Base-by-base conservation (phyloP, 1,284 basidiomycete species). In the Leccinum laetum region DNA sequence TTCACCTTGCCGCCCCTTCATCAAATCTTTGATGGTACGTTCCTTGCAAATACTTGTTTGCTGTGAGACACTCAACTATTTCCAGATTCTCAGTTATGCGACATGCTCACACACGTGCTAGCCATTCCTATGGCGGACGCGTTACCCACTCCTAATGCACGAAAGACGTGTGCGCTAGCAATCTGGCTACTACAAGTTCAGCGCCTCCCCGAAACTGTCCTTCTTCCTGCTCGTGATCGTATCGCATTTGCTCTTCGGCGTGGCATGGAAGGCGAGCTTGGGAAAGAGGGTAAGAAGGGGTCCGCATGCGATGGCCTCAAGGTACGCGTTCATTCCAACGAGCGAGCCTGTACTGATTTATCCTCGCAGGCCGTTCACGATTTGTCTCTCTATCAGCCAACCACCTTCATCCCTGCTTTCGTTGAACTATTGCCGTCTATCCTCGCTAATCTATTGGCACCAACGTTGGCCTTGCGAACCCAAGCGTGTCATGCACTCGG, bases 261-360 rank as follows among this genome's bases (percentile, higher is more conserved):
- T 44, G 92, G 88, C n/a, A 84, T 94, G 67, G 88, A 91, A 64
- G 92, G 92, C 11, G 89, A 93, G 66, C 84, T 94, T 18, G 92
- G 92, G 3, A 91, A 91, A 72, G 92, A 94, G 75, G 92, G 92
- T 9, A 93, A 93, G 79, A 93, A 91, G 70, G 92, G 92, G 0
- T 86, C 91, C 2, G 83, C 82, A 2, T 88, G 82, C 49, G 92
- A 94, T 73, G 90, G 89, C 18, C 81, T 93, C 57, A 90, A 86
- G 83, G 90, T 89, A 72, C 64, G 72, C 71, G 61, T 68, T 61
- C 63, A 55, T 32, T 65, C 7, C 52, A 53, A 55, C 11, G 10
- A 57, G n/a, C 9, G n/a, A 26, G 4, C 26, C 46, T 39, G 21
- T 13, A 65, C 67, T 69, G 44, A 64, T 57, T 61, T 67, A 65